Evolutionary conservation across 257 asterid species (phyloP).

Genomic region (Fraxinus excelsior): DNA sequence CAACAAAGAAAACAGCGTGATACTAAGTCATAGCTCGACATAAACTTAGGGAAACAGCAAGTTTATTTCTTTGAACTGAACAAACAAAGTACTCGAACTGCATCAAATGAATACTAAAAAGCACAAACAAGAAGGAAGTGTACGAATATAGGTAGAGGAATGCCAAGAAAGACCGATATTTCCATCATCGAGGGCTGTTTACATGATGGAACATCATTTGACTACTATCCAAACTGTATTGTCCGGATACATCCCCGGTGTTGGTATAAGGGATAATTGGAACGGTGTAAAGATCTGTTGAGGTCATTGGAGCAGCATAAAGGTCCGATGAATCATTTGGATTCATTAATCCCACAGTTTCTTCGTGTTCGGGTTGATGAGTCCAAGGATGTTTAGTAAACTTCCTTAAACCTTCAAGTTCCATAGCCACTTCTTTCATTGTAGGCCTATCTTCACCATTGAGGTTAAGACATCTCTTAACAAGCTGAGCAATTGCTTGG

Average conservation of each 20-base stretch:
- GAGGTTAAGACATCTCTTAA: slow-evolving; percentile 50
- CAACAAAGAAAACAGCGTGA: too few relatives aligned
- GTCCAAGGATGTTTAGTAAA: slow-evolving; percentile 54
- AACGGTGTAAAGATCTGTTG: slow-evolving; percentile 47
- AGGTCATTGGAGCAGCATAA: slow-evolving; percentile 22
- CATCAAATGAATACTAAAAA: background rate
- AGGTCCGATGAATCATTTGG: slow-evolving; percentile 40
- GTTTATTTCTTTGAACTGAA: too few relatives aligned
- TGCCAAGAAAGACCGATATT: background rate
- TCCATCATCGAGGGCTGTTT: slow-evolving; percentile 42
- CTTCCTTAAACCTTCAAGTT: slow-evolving; percentile 67
- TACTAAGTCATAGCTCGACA: too few relatives aligned
- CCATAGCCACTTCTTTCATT: slow-evolving; percentile 76
- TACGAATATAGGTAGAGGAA: background rate
- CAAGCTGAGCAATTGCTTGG: slow-evolving; percentile 46
- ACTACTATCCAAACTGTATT: slow-evolving; percentile 38
- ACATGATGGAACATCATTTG: slow-evolving; percentile 30
- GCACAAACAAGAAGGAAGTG: background rate
- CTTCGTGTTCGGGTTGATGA: slow-evolving; percentile 21
- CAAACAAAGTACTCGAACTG: background rate
- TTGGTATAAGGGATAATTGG: slow-evolving; percentile 31
- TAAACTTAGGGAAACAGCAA: too few relatives aligned
- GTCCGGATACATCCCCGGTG: slow-evolving; percentile 33
- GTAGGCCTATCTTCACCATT: slow-evolving; percentile 67
- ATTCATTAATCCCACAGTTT: slow-evolving; percentile 34